These are phyloP conservation scores for Acacia concinna DNA, from an alignment of 331 rosid genomes.

Conservation along the genomic window DNA sequence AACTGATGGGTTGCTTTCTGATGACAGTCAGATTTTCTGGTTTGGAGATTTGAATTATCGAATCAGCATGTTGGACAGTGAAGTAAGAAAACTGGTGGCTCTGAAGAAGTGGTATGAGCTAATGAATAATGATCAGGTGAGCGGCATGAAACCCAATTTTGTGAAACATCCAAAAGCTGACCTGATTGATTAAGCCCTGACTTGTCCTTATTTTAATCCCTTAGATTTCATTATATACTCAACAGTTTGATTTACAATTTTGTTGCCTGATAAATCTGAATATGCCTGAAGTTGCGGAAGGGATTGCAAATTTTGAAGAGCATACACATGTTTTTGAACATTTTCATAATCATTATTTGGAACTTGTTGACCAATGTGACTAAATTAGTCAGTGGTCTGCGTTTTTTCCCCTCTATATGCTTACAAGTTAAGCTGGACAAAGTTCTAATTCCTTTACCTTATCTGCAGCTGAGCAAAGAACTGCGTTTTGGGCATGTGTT, in stretches of 20 bases:
- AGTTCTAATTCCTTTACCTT: slow-evolving; percentile 13
- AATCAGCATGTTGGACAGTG: slow-evolving; percentile 61
- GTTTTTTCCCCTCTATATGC: neutral
- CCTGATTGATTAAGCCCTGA: neutral
- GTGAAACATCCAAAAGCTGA: neutral
- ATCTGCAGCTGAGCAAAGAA: slow-evolving; percentile 71
- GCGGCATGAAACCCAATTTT: slow-evolving; percentile 14
- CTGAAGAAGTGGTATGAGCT: slow-evolving; percentile 77
- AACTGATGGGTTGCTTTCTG: slow-evolving; percentile 33
- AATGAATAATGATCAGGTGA: slow-evolving; percentile 78
- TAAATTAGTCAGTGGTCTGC: neutral
- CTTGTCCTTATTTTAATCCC: neutral
- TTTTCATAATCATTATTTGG: neutral
- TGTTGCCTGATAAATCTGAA: neutral
- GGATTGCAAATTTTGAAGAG: neutral
- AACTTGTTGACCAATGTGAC: neutral
- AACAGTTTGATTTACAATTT: neutral
- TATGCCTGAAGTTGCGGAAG: neutral
- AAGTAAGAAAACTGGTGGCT: slow-evolving; percentile 64
- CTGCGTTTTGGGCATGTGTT: slow-evolving; percentile 70
- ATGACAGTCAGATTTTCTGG: slow-evolving; percentile 91
- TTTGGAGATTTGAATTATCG: slow-evolving; percentile 97
- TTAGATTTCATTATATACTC: neutral
- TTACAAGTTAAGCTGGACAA: slow-evolving; percentile 11
- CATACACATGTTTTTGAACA: neutral